A percentile compares a stretch with the other conserved stretches of the same genome.
Conservation (phyloP, 2,329 filamentous ascomycete genomes). For the Diaporthe citriasiana region DNA sequence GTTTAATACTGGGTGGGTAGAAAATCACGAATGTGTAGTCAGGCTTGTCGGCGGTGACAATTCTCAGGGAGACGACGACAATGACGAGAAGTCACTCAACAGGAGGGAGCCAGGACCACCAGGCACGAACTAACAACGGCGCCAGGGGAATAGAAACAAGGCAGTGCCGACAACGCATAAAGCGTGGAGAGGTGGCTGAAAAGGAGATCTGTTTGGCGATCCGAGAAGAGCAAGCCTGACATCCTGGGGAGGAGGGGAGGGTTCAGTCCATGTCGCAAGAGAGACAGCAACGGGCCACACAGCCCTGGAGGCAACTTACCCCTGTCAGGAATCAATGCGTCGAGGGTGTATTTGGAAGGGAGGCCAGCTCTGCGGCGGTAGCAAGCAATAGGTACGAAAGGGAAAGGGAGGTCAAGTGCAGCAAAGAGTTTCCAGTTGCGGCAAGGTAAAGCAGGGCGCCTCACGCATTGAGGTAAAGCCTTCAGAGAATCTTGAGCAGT, state of each 20-base stretch:
- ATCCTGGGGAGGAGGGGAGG: constrained; percentile 42
- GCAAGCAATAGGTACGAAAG: constrained; percentile 23
- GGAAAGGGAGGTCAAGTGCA: constrained; percentile 44
- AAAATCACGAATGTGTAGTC: background rate
- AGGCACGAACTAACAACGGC: constrained; percentile 42
- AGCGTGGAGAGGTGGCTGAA: constrained; percentile 49
- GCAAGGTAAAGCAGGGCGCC: constrained; percentile 51
- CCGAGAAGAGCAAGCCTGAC: constrained; percentile 42
- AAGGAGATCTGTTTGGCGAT: constrained; percentile 50
- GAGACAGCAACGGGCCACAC: constrained; percentile 45
- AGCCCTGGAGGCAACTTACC: constrained; percentile 41
- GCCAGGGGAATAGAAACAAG: constrained; percentile 43
- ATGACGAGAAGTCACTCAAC: background rate
- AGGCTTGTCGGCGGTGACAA: background rate
- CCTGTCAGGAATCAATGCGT: constrained; percentile 41
- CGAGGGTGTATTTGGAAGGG: constrained; percentile 43
- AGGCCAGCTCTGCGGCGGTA: constrained; percentile 45
- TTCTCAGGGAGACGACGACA: constrained; percentile 19
- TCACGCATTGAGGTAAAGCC: constrained; percentile 51
- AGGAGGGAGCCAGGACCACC: constrained; percentile 37
- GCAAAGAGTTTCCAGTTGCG: constrained; percentile 51
- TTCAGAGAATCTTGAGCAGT: constrained; percentile 48
- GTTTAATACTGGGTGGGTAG: background rate
- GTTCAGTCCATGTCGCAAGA: constrained; percentile 47
- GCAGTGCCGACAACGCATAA: constrained; percentile 52